phyloP scores from a whole-genome alignment of 1,284 basidiomycete species.

The Porodaedalea pini region DNA sequence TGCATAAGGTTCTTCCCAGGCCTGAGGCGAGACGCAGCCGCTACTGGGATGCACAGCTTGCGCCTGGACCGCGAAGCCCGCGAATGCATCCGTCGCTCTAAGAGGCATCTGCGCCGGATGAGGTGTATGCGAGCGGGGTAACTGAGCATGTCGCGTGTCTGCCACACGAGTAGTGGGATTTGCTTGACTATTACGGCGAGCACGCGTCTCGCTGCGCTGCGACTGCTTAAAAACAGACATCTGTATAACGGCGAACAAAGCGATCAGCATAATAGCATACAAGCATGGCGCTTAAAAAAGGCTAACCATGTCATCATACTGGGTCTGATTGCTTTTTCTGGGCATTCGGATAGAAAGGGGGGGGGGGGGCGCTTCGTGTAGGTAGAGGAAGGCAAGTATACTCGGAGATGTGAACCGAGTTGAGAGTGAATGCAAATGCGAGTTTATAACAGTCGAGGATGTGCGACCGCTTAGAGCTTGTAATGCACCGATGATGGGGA shows the following conservation, averaged over 20 bases:
- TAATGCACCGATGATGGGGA: slow-evolving; percentile 8
- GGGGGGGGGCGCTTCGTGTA: not conserved
- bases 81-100: not conserved
- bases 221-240: slow-evolving; percentile 16
- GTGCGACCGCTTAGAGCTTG: not conserved
- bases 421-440: not conserved
- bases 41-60: not conserved
- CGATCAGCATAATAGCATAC: not conserved
- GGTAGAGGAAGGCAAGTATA: not conserved
- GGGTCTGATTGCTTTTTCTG: slow-evolving; percentile 16
- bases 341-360: slow-evolving; percentile 7
- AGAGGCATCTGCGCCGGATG: not conserved
- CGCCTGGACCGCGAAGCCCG: not conserved
- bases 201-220: not conserved
- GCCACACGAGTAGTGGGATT: not conserved
- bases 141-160: not conserved
- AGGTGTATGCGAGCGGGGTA: slow-evolving; percentile 1
- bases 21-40: not conserved
- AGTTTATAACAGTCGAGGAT: not conserved
- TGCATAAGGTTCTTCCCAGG: not conserved
- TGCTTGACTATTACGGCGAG: not conserved
- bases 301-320: slow-evolving; percentile 16
- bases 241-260: not conserved
- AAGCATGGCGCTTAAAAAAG: not conserved
- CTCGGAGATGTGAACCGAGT: not conserved